Evolutionary conservation across 352 stramenopile genomes (phyloP).

Genomic region (Phytophthora macrochlamydospora): DNA sequence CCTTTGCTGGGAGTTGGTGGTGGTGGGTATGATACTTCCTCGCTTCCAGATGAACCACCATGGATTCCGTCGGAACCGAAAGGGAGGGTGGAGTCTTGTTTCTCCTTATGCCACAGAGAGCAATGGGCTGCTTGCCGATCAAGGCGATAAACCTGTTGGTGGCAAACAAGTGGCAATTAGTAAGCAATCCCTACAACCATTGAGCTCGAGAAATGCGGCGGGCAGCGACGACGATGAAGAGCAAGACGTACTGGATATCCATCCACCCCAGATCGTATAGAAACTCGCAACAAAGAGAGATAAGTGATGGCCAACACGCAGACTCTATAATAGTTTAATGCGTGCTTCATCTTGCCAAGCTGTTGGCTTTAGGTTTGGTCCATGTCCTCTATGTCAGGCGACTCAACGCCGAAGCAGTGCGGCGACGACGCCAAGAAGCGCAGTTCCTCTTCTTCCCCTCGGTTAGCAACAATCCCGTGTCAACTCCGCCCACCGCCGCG

Average conservation of each 20-base stretch:
- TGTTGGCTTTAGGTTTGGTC: constrained; percentile 7
- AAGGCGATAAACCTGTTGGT: constrained; percentile 11
- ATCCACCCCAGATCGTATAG: constrained; percentile 42
- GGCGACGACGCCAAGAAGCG: constrained; percentile 24
- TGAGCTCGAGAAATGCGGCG: constrained; percentile 5
- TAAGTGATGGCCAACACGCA: background rate
- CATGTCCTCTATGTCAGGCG: constrained; percentile 9
- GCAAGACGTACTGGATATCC: constrained; percentile 45
- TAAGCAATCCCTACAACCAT: constrained; percentile 24
- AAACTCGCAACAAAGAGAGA: background rate
- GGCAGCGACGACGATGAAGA: constrained; percentile 47
- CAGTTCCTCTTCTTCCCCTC: constrained; percentile 26
- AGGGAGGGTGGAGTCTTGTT: constrained; percentile 38
- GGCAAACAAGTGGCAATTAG: constrained; percentile 14
- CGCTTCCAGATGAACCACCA: constrained; percentile 52
- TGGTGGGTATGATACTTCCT: constrained; percentile 57
- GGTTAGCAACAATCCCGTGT: constrained; percentile 5
- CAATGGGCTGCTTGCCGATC: constrained; percentile 46
- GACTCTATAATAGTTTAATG: constrained; percentile 22
- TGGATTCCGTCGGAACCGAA: constrained; percentile 13
- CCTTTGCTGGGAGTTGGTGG: constrained; percentile 62
- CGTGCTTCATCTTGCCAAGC: constrained; percentile 3
- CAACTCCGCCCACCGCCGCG: constrained; percentile 10
- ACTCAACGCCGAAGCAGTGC: background rate
- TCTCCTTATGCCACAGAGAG: constrained; percentile 54